Base-by-base conservation (phyloP, 1,284 basidiomycete species). In the Puccinia novopanici region DNA sequence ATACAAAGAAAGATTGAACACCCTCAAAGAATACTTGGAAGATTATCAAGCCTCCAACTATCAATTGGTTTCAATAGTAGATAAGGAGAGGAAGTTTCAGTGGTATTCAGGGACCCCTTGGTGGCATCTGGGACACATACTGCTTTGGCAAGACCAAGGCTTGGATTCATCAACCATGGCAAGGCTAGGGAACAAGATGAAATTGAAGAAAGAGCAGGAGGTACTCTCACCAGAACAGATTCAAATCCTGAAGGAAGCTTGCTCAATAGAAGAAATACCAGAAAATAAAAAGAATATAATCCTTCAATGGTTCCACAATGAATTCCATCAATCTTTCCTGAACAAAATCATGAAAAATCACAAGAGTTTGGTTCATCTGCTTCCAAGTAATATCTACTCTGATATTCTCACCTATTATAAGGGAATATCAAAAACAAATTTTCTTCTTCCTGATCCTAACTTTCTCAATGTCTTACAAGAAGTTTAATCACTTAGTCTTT, bases 1-100 rank as follows among this genome's bases (percentile, higher is more conserved):
- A 65, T 65, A 65, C 40, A 45, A 5, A n/a, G 63, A 65, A n/a
- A 65, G 63, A 42, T 65, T 65, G 30, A 15, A n/a, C n/a, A 65
- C 40, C 40, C 22, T 65, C 0, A 40, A 22, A 65, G 63, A 19
- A 22, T 65, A 65, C 40, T 65, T 65, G 30, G 37, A 3, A 24
- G 40, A 42, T 5, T n/a, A 45, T 12, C 63, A 22, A 9, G 40
- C 40, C 19, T 17, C 63, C 0, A 45, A 24, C 0, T 19, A 42
- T n/a, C 1, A 42, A n/a, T 13, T 65, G 40, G 42, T 45, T n/a
- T 42, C 37, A 0, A 3, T 42, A 24, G 63, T 65, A n/a, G 40
- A 65, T 65, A 15, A 3, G 2, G 9, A 65, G 9, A 65, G 13
- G n/a, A n/a, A 42, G 10, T 13, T 65, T 34, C 34, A 34, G 9